Conservation (phyloP, 2,329 filamentous ascomycete species). For the Cladosporium phlei region DNA sequence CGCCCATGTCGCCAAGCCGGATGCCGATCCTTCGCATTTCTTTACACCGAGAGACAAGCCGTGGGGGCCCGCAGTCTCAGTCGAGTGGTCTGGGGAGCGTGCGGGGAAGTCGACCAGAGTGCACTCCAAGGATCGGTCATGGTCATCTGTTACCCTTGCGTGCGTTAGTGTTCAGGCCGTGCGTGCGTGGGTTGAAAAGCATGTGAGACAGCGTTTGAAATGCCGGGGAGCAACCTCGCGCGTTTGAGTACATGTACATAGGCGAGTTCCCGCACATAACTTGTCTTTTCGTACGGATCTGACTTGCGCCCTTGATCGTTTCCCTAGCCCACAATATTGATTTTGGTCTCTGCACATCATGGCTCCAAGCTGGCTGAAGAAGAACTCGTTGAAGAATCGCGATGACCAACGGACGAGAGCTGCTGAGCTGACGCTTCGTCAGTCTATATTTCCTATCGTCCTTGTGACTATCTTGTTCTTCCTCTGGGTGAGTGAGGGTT, state of each 20-base stretch:
- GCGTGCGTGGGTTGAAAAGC: background rate
- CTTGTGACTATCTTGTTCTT: slow-evolving; percentile 64
- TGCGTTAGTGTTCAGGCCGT: background rate
- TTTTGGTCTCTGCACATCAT: too few relatives aligned
- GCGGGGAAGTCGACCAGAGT: slow-evolving; percentile 9
- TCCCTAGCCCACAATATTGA: too few relatives aligned
- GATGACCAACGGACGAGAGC: slow-evolving; percentile 49
- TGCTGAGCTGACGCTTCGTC: slow-evolving; percentile 59
- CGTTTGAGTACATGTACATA: slow-evolving; percentile 2
- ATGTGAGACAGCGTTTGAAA: slow-evolving; percentile 1
- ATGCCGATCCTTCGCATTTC: slow-evolving; percentile 9
- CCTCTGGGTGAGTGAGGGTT: slow-evolving; percentile 52
- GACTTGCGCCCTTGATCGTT: too few relatives aligned
- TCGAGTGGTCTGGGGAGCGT: background rate
- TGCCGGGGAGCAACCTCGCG: slow-evolving; percentile 1
- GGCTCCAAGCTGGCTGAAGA: slow-evolving; percentile 15
- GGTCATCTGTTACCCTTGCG: slow-evolving; percentile 6
- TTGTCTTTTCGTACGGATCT: too few relatives aligned
- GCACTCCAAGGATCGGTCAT: slow-evolving; percentile 6
- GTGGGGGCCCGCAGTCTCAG: slow-evolving; percentile 5
- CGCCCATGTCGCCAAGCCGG: background rate
- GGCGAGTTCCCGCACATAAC: slow-evolving; percentile 4
- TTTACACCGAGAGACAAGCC: slow-evolving; percentile 6
- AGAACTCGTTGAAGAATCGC: slow-evolving; percentile 22
- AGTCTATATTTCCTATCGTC: slow-evolving; percentile 62